A percentile compares a stretch with the other conserved stretches of the same genome.
These are phyloP conservation scores for Apiospora sp. DNA, from an alignment of 2,329 filamentous ascomycete species.

Conservation along the genomic window DNA sequence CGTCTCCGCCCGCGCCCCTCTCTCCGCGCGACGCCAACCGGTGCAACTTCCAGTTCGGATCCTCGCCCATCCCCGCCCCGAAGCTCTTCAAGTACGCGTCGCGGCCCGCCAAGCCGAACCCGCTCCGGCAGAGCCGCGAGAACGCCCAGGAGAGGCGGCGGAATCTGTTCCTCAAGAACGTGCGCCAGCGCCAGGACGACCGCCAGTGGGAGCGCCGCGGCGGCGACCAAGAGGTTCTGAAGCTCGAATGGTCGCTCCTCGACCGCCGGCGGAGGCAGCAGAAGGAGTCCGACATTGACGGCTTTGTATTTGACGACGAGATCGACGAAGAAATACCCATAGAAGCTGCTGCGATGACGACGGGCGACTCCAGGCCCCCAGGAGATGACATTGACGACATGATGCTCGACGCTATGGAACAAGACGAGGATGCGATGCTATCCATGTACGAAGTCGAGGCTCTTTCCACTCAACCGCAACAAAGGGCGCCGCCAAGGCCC, in stretches of 20 bases:
- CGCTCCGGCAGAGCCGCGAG: slow-evolving; percentile 66
- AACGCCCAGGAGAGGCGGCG: slow-evolving; percentile 70
- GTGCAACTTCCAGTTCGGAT: slow-evolving; percentile 46
- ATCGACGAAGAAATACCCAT: slow-evolving; percentile 55
- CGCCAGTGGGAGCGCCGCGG: slow-evolving; percentile 66
- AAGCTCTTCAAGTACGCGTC: slow-evolving; percentile 56
- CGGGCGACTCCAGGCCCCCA: slow-evolving; percentile 22
- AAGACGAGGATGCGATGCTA: slow-evolving; percentile 65
- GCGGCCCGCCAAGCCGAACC: slow-evolving; percentile 68
- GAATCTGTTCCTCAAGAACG: slow-evolving; percentile 73
- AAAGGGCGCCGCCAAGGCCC: slow-evolving; percentile 36
- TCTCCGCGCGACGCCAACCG: slow-evolving; percentile 54
- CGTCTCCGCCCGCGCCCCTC: slow-evolving; percentile 50
- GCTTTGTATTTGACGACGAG: slow-evolving; percentile 57
- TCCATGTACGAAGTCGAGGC: slow-evolving; percentile 51
- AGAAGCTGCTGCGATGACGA: not conserved
- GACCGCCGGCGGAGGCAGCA: slow-evolving; percentile 48
- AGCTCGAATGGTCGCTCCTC: slow-evolving; percentile 52
- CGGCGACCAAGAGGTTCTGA: slow-evolving; percentile 66
- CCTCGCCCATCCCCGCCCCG: slow-evolving; percentile 44
- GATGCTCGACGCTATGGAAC: slow-evolving; percentile 62
- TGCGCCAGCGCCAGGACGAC: slow-evolving; percentile 67
- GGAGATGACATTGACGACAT: slow-evolving; percentile 51
- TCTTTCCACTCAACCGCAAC: slow-evolving; percentile 29
- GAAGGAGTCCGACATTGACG: slow-evolving; percentile 48